Percentiles rank a stretch among this genome's conserved stretches.
Evolutionary conservation across 345 rosid genomes (phyloP).

Genomic region (Lepidium aucheri): DNA sequence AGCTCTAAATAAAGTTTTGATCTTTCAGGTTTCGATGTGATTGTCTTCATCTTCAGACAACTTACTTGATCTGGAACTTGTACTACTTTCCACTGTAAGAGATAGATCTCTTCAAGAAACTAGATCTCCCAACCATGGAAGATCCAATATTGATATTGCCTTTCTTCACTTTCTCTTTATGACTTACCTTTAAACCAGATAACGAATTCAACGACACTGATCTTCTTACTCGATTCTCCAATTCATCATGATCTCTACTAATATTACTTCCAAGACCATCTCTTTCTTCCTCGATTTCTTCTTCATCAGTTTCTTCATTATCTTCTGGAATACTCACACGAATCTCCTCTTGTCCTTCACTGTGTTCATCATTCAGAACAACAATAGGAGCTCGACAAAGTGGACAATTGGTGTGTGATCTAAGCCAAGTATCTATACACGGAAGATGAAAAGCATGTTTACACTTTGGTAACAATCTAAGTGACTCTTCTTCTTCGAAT

Average conservation of each 20-base stretch:
- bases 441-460: conserved; percentile 65
- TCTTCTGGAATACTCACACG: conserved; percentile 16
- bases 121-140: conserved; percentile 39
- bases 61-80: neutral
- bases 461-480: conserved; percentile 64
- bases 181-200: conserved; percentile 41
- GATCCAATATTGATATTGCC: conserved; percentile 24
- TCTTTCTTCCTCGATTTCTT: conserved; percentile 17
- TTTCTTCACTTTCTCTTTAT: conserved; percentile 24
- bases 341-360: conserved; percentile 17
- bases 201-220: conserved; percentile 64
- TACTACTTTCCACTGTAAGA: conserved; percentile 50
- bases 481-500: conserved; percentile 56
- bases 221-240: conserved; percentile 46
- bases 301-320: conserved; percentile 13
- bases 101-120: conserved; percentile 48
- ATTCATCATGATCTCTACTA: conserved; percentile 11
- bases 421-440: conserved; percentile 77
- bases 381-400: conserved; percentile 56
- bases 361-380: neutral
- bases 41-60: neutral
- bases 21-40: neutral
- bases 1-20: neutral
- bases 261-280: conserved; percentile 13
- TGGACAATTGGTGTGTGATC: conserved; percentile 60